These are phyloP conservation scores for Tetrapisispora iriomotensis DNA, from an alignment of 805 yeast species.

Conservation along the genomic window DNA sequence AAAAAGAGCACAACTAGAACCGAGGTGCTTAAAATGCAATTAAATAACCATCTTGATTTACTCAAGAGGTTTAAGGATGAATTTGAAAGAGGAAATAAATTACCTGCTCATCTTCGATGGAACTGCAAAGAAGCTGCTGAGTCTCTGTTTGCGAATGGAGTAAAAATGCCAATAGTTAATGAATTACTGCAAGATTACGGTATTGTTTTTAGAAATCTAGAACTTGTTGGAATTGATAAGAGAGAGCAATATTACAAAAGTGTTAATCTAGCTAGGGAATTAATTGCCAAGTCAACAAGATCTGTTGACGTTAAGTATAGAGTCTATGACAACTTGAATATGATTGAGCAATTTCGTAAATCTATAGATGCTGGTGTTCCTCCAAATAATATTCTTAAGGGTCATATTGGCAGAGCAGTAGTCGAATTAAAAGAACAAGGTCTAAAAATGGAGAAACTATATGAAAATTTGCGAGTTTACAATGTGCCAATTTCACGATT, in stretches of 20 bases:
- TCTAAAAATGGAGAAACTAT: slow-evolving; percentile 24
- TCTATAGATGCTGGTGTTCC: slow-evolving; percentile 22
- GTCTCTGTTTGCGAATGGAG: slow-evolving; percentile 19
- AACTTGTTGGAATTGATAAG: slow-evolving; percentile 13
- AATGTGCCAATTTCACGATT: slow-evolving; percentile 11
- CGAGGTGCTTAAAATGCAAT: slow-evolving; percentile 10
- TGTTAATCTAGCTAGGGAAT: slow-evolving; percentile 19
- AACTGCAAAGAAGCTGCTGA: slow-evolving; percentile 18
- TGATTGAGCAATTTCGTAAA: slow-evolving; percentile 16
- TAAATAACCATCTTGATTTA: slow-evolving; percentile 12
- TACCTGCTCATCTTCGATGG: slow-evolving; percentile 6
- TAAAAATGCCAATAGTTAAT: slow-evolving; percentile 23
- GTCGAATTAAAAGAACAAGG: slow-evolving; percentile 20
- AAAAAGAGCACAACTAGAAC: slow-evolving; percentile 14
- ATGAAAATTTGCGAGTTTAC: slow-evolving; percentile 17
- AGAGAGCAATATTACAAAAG: slow-evolving; percentile 23
- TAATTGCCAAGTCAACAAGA: slow-evolving; percentile 18
- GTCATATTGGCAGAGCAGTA: slow-evolving; percentile 14
- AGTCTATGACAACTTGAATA: slow-evolving; percentile 11
- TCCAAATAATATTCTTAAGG: slow-evolving; percentile 12
- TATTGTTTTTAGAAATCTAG: slow-evolving; percentile 9
- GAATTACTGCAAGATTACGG: slow-evolving; percentile 24
- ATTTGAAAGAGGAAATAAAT: slow-evolving; percentile 12
- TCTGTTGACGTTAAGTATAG: slow-evolving; percentile 11
- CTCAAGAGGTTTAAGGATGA: slow-evolving; percentile 10